phyloP scores from a whole-genome alignment of 176 grass and related monocot genomes.

The Oryza brachyantha region DNA sequence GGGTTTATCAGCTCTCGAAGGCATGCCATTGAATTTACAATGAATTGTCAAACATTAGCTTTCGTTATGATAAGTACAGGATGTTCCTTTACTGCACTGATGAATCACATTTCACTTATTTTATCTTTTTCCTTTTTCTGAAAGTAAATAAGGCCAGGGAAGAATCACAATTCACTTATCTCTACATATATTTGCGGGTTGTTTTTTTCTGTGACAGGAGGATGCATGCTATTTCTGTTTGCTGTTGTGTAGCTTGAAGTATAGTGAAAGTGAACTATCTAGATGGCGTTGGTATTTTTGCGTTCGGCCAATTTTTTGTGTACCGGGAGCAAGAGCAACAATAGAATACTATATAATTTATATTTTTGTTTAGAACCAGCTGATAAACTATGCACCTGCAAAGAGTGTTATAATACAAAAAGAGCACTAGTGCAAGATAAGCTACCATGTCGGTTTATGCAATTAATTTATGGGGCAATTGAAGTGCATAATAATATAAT shows the following conservation, averaged over 20 bases:
- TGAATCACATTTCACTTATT: slow-evolving; percentile 5
- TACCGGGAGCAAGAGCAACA: not conserved
- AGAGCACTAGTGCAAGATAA: not conserved
- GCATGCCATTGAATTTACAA: not conserved
- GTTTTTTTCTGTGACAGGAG: not conserved
- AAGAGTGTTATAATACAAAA: not conserved
- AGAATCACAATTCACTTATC: not conserved
- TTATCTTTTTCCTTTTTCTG: not conserved
- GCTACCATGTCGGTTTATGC: not conserved
- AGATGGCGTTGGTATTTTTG: not conserved
- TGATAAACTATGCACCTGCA: not conserved
- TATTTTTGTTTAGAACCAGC: not conserved
- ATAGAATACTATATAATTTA: not conserved
- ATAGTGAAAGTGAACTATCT: slow-evolving; percentile 11
- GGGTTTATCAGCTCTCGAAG: not conserved
- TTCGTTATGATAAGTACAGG: not conserved
- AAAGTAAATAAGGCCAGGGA: too few relatives aligned
- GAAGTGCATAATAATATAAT: not conserved
- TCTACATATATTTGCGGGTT: not conserved
- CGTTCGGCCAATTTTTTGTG: not conserved
- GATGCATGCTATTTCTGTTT: not conserved
- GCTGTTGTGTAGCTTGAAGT: not conserved
- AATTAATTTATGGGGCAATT: not conserved
- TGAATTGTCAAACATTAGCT: not conserved
- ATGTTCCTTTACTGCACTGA: not conserved